These are phyloP conservation scores for Ceratocystis colombiana DNA, from an alignment of 2,329 filamentous ascomycete genomes.

Conservation along the genomic window DNA sequence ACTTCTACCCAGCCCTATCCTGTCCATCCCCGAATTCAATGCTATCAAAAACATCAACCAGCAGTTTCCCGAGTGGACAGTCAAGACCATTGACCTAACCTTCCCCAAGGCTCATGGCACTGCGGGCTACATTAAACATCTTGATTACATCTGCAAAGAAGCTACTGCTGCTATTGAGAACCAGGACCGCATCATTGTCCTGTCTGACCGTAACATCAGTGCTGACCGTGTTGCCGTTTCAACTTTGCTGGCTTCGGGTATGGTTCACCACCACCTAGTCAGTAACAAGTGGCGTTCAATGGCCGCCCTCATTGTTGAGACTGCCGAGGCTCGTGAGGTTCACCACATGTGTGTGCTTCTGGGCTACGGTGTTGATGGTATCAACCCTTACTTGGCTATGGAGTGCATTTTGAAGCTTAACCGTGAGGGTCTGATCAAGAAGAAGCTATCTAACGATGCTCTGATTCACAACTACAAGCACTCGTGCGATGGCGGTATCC, in stretches of 20 bases:
- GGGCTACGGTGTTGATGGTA: conserved; percentile 85
- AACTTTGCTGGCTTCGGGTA: conserved; percentile 74
- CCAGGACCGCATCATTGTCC: conserved; percentile 72
- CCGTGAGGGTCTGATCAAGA: conserved; percentile 83
- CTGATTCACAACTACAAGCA: conserved; percentile 95
- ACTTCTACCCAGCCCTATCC: conserved; percentile 74
- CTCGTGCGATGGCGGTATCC: conserved; percentile 87
- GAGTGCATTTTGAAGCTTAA: conserved; percentile 97
- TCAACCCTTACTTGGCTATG: conserved; percentile 91
- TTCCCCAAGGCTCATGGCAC: conserved; percentile 80
- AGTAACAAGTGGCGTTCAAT: conserved; percentile 92
- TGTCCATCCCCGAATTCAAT: conserved; percentile 86
- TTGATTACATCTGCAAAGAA: conserved; percentile 80
- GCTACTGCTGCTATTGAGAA: conserved; percentile 74
- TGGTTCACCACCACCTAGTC: conserved; percentile 91
- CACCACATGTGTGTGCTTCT: conserved; percentile 98
- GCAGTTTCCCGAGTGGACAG: conserved; percentile 69
- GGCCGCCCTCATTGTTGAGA: conserved; percentile 79
- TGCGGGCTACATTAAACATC: conserved; percentile 72
- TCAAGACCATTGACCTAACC: conserved; percentile 83
- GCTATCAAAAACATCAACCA: conserved; percentile 66
- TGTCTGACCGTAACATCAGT: conserved; percentile 80
- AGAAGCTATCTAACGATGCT: conserved; percentile 69
- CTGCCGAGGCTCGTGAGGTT: conserved; percentile 89
- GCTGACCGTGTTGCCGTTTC: conserved; percentile 77